Percentiles rank a stretch among this genome's conserved stretches.
phyloP scores from a whole-genome alignment of 2,329 filamentous ascomycete genomes.

The Botrytis medusae region DNA sequence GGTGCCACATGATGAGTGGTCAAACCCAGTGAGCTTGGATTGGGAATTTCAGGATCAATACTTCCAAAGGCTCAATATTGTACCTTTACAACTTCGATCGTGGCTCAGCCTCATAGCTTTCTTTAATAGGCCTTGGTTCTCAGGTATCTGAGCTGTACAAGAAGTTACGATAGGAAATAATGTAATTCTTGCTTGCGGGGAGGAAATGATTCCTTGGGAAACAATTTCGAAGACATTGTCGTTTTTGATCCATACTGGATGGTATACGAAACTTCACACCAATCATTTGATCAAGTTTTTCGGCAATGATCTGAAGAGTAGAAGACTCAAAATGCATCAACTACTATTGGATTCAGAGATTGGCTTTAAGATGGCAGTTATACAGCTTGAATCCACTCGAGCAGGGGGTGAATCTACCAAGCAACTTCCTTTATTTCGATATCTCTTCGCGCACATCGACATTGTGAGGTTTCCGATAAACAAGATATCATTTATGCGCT shows the following conservation, averaged over 20 bases:
- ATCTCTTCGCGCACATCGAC: neutral
- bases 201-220: neutral
- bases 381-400: slow-evolving; percentile 15
- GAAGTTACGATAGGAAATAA: neutral
- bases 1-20: slow-evolving; percentile 12
- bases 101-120: slow-evolving; percentile 15
- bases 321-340: neutral
- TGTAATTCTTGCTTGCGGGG: slow-evolving; percentile 7
- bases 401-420: slow-evolving; percentile 1
- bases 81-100: neutral
- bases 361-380: slow-evolving; percentile 6
- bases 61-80: neutral
- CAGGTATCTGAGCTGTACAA: slow-evolving; percentile 12
- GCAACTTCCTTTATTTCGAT: slow-evolving; percentile 8
- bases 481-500: slow-evolving; percentile 13
- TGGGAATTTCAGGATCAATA: slow-evolving; percentile 4
- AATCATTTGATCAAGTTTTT: neutral
- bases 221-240: neutral
- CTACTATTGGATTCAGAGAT: neutral
- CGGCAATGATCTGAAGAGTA: neutral
- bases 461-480: slow-evolving; percentile 14
- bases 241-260: slow-evolving; percentile 3
- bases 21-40: neutral
- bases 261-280: slow-evolving; percentile 9
- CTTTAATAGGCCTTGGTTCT: slow-evolving; percentile 19